phyloP scores from a whole-genome alignment of 176 grass and related monocot genomes.

The Luzula sylvatica region DNA sequence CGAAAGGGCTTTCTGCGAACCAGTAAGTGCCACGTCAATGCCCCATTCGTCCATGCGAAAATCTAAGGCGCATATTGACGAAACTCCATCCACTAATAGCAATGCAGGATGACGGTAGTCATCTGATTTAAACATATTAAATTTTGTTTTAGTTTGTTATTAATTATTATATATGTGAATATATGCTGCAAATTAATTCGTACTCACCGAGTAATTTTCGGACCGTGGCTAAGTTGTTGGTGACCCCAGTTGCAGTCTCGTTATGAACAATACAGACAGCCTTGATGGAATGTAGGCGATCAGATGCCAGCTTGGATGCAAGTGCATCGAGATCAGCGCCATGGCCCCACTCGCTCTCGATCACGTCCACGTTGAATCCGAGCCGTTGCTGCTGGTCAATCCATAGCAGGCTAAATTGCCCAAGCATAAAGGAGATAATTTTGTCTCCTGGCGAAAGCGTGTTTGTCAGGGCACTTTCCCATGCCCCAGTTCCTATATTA shows the following conservation, averaged over 20 bases:
- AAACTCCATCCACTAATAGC: constrained; percentile 83
- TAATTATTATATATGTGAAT: too few species aligned
- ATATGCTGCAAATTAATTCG: not conserved
- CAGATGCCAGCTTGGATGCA: constrained; percentile 39
- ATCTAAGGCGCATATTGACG: constrained; percentile 84
- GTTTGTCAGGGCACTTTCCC: constrained; percentile 99
- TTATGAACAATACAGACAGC: constrained; percentile 97
- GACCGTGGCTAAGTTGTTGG: constrained; percentile 68
- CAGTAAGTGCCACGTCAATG: constrained; percentile 89
- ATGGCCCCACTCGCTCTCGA: constrained; percentile 79
- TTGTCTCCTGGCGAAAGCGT: constrained; percentile 76
- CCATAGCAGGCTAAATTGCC: constrained; percentile 96
- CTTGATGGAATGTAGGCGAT: constrained; percentile 64
- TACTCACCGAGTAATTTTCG: constrained; percentile 52
- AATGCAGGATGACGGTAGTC: constrained; percentile 56
- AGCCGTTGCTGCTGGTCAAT: constrained; percentile 97
- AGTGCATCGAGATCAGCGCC: constrained; percentile 64
- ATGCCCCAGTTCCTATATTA: constrained; percentile 58
- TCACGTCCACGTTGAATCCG: constrained; percentile 69
- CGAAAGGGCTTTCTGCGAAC: constrained; percentile 93
- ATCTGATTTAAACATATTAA: constrained; percentile 23
- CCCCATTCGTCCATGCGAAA: constrained; percentile 99
- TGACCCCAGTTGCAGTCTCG: constrained; percentile 96
- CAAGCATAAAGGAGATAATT: constrained; percentile 73
- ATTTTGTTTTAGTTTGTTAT: not conserved